Evolutionary conservation across 208 protist genomes (phyloP), one percentile per base, ranked within the genome.

Genomic region (Angomonas deanei): DNA sequence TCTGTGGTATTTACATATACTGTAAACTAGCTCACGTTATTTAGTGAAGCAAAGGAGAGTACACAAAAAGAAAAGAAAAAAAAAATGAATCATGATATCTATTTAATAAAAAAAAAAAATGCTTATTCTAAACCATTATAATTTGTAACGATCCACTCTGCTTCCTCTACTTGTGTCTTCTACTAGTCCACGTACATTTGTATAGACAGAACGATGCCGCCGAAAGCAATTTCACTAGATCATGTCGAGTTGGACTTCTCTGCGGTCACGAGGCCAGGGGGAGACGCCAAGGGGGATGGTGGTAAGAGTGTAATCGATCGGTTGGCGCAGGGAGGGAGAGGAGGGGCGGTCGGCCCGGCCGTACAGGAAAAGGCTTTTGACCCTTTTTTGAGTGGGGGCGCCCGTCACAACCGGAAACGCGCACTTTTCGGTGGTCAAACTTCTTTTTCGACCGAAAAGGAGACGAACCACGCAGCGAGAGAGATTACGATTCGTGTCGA

Each of bases 181-280:
- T 53, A n/a, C n/a, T 28, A 15, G 21, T 28, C 6, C 19, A 53
- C 11, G 19, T 53, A 17, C 11, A 53, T 53, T 23, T 11, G 19
- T 53, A 53, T 53, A 53, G n/a, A 53, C 8, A 53, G 11, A 53
- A 24, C 5, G 50, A 56, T 56, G 50, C 50, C 4, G 50, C 50
- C 50, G 21, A 56, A 56, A 15, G 50, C 50, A 30, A 24, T 56
- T 19, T 56, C 50, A n/a, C 76, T 93, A 32, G 83, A 89, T 23
- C 61, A 86, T 70, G 75, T 80, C 48, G 73, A 71, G 4, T 88
- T 93, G 66, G 86, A 93, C 72, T 93, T 91, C 63, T 89, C 86
- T 2, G 27, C 36, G 2, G 68, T 90, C 3, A 39, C 27, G 1
- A 11, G 13, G 24, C 3, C 21, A 0, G 19, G 42, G 26, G 38